Conservation (phyloP, 768 basidiomycete species). For the Boletus pseudo-olivaceus region DNA sequence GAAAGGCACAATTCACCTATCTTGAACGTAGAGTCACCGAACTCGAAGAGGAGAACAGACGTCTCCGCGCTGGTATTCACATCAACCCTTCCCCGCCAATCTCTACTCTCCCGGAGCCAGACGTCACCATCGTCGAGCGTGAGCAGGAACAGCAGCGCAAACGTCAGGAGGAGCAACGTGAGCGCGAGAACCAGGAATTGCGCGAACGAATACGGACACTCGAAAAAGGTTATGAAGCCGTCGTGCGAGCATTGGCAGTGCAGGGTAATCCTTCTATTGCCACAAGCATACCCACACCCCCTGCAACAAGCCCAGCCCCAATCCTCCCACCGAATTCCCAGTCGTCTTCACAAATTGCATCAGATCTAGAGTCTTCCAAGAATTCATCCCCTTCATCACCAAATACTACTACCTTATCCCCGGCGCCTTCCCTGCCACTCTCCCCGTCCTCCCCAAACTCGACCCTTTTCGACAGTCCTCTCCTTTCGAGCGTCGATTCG, state of each 20-base stretch:
- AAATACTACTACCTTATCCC: constrained; percentile 27
- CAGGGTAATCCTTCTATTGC: constrained; percentile 42
- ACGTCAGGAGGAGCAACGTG: constrained; percentile 40
- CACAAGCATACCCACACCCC: constrained; percentile 12
- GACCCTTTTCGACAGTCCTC: constrained; percentile 35
- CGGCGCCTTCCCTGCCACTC: constrained; percentile 34
- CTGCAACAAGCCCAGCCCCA: constrained; percentile 10
- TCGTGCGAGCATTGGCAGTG: constrained; percentile 68
- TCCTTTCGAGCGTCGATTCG: constrained; percentile 23
- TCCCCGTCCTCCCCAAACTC: constrained; percentile 44
- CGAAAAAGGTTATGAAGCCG: constrained; percentile 78
- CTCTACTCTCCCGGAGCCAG: constrained; percentile 14
- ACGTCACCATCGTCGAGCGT: constrained; percentile 22
- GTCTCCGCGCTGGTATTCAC: constrained; percentile 54
- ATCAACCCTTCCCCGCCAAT: constrained; percentile 23
- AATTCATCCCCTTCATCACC: constrained; percentile 22
- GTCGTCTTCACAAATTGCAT: constrained; percentile 18
- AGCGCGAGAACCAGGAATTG: constrained; percentile 71
- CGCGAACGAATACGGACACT: constrained; percentile 73
- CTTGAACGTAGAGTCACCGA: constrained; percentile 67
- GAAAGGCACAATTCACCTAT: constrained; percentile 75
- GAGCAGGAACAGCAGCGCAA: constrained; percentile 33
- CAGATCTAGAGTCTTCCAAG: constrained; percentile 23
- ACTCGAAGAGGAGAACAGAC: constrained; percentile 82
- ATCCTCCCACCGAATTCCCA: constrained; percentile 19